phyloP scores from a whole-genome alignment of 2,329 filamentous ascomycete genomes.

The Fusarium buxicola region DNA sequence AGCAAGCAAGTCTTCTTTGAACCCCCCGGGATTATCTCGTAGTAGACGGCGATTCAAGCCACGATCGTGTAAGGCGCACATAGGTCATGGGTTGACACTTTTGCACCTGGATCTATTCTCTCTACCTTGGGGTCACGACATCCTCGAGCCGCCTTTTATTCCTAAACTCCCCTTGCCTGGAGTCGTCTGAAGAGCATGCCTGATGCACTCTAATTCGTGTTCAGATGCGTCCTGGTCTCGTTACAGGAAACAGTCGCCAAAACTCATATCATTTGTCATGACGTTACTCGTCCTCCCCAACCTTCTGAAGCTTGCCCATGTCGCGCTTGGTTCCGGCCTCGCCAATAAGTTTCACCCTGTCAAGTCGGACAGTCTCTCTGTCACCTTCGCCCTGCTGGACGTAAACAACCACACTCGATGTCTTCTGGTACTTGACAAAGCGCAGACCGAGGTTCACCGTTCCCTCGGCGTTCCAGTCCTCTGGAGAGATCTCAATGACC shows the following conservation, averaged over 20 bases:
- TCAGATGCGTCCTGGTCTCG: background rate
- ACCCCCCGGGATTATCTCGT: background rate
- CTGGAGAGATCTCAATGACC: conserved; percentile 76
- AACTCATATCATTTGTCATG: conserved; percentile 10
- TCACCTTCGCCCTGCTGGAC: conserved; percentile 87
- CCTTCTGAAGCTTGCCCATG: conserved; percentile 95
- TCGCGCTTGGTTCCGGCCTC: conserved; percentile 92
- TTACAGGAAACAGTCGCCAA: conserved; percentile 8
- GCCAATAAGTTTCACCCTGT: conserved; percentile 83
- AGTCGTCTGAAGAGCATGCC: conserved; percentile 18
- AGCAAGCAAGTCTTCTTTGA: background rate
- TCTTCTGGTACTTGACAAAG: conserved; percentile 98
- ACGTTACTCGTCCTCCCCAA: conserved; percentile 77
- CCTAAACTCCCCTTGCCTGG: conserved; percentile 38
- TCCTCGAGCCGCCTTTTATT: conserved; percentile 20
- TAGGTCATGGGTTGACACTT: background rate
- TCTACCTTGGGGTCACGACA: conserved; percentile 34
- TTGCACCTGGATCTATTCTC: conserved; percentile 34
- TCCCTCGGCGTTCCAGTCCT: conserved; percentile 85
- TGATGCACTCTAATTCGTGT: conserved; percentile 20
- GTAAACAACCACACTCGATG: conserved; percentile 87
- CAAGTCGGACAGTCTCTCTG: conserved; percentile 86
- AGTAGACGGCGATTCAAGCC: background rate
- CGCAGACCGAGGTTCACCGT: conserved; percentile 80
- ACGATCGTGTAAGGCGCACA: background rate